These are phyloP conservation scores for Aspergillus funiculosus DNA, from an alignment of 495 filamentous ascomycete species.

Conservation along the genomic window DNA sequence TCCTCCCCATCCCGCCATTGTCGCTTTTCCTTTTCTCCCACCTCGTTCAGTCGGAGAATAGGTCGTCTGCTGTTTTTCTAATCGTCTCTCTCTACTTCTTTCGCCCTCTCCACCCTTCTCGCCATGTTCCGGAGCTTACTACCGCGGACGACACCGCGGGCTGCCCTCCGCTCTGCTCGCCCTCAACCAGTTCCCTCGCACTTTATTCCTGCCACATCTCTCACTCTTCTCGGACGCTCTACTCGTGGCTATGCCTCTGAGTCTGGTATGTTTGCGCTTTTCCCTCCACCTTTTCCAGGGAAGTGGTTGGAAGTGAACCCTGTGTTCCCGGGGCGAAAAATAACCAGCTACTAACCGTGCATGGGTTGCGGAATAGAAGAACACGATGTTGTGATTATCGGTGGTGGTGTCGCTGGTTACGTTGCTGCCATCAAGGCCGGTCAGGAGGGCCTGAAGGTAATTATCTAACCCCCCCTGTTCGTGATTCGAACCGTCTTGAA, in stretches of 20 bases:
- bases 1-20: slow-evolving; percentile 19
- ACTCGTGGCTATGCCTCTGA: slow-evolving; percentile 73
- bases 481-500: slow-evolving; percentile 6
- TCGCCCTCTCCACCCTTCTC: slow-evolving; percentile 22
- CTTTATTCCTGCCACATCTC: slow-evolving; percentile 51
- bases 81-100: slow-evolving; percentile 24
- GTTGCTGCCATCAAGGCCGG: slow-evolving; percentile 98
- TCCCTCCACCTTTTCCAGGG: not conserved
- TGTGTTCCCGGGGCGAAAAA: slow-evolving; percentile 18
- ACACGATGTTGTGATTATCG: slow-evolving; percentile 89
- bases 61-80: slow-evolving; percentile 17
- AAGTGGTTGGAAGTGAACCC: slow-evolving; percentile 1
- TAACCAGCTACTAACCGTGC: slow-evolving; percentile 21
- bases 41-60: slow-evolving; percentile 28
- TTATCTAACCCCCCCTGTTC: slow-evolving; percentile 10
- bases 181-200: slow-evolving; percentile 45
- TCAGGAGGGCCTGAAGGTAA: slow-evolving; percentile 93
- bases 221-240: slow-evolving; percentile 51
- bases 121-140: slow-evolving; percentile 70
- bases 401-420: slow-evolving; percentile 97
- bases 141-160: slow-evolving; percentile 60
- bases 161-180: slow-evolving; percentile 49
- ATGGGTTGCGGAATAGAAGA: slow-evolving; percentile 53
- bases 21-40: slow-evolving; percentile 24
- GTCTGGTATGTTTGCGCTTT: slow-evolving; percentile 56